Evolutionary conservation across 441 rosid genomes (phyloP).

Genomic region (Metrosideros polymorpha): DNA sequence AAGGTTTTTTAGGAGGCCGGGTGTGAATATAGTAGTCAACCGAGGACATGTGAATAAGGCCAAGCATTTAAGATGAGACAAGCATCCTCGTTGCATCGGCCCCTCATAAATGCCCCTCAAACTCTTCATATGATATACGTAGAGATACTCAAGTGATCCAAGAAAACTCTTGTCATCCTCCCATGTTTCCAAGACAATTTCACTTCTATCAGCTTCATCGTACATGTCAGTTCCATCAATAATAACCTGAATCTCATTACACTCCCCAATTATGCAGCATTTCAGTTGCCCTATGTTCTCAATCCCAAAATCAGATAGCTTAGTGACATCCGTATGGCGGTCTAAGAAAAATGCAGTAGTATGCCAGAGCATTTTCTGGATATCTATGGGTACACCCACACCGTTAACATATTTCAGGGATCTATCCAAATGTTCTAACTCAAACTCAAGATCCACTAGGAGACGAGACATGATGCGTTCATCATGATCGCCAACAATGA

Average conservation of each 20-base stretch:
- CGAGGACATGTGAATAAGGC: slow-evolving; percentile 6
- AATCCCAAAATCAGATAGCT: neutral
- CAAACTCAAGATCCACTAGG: neutral
- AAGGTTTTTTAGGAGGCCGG: neutral
- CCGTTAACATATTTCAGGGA: slow-evolving; percentile 9
- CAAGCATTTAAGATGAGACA: neutral
- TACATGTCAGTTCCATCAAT: neutral
- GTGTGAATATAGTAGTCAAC: slow-evolving; percentile 1
- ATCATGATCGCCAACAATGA: slow-evolving; percentile 1
- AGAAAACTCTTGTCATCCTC: neutral
- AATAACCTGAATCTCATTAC: neutral
- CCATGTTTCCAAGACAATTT: neutral
- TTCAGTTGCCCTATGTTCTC: neutral
- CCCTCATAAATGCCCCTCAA: slow-evolving; percentile 3
- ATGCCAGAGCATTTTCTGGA: neutral
- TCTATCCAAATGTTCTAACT: neutral
- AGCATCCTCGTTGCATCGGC: neutral
- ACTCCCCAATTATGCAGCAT: neutral
- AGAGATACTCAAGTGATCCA: slow-evolving; percentile 2
- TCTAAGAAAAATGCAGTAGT: neutral
- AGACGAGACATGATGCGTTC: slow-evolving; percentile 8
- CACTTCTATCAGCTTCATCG: neutral
- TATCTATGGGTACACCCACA: neutral
- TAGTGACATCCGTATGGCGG: neutral
- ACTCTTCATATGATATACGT: slow-evolving; percentile 5